phyloP scores from a whole-genome alignment of 305 asterid genomes.

The Fraxinus sp. region DNA sequence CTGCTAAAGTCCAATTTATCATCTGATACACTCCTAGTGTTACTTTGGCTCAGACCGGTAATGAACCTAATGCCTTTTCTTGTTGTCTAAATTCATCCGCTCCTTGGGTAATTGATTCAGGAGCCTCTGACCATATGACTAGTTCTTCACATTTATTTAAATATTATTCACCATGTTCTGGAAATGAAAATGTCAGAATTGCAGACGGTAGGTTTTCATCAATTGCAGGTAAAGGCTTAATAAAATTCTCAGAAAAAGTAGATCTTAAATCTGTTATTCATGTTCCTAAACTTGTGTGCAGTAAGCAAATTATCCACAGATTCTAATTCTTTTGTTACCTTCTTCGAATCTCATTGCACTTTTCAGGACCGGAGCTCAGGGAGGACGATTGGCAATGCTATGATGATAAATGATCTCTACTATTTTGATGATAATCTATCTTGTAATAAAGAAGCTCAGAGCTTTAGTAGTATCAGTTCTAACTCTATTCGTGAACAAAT shows the following conservation, averaged over 20 bases:
- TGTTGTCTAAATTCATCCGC: background rate
- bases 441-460: background rate
- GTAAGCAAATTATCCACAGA: background rate
- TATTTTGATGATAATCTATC: background rate
- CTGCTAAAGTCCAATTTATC: background rate
- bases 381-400: background rate
- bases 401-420: background rate
- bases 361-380: no score
- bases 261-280: background rate
- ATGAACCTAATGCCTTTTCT: background rate
- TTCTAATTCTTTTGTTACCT: background rate
- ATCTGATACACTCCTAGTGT: background rate
- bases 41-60: background rate
- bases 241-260: background rate
- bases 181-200: background rate
- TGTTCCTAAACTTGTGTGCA: background rate
- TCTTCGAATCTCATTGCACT: background rate
- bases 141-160: background rate
- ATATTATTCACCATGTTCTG: background rate
- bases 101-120: constrained; percentile 7
- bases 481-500: background rate
- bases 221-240: background rate
- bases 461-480: background rate
- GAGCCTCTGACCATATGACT: constrained; percentile 8
- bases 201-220: background rate